Evolutionary conservation across 2,329 filamentous ascomycete species (phyloP), one percentile per base, ranked within the genome.

Genomic region (Tolypocladium amazonense): DNA sequence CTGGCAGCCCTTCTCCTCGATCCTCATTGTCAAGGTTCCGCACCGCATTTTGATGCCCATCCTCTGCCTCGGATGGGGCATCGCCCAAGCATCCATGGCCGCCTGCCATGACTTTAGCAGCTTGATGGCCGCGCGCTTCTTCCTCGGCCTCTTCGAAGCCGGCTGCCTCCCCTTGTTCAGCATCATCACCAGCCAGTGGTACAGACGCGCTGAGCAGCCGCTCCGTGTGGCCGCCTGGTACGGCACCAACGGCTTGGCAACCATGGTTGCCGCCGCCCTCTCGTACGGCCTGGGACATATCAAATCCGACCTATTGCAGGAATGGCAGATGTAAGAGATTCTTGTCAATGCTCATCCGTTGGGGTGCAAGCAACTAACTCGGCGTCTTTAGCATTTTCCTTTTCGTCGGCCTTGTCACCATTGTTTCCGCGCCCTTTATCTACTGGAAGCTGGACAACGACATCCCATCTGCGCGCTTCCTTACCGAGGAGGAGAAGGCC

Each of bases 201-300:
- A 81, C 64, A 67, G 75, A 1, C 69, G 75, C 1, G 71, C 71
- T 47, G 84, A 89, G 65, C 86, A 88, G 69, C 84, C 85, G 0
- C 69, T 86, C 33, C 77, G 86, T 0, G 79, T 87, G 3, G 84
- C 84, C 0, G 79, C 80, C n/a, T 89, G 86, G 86, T 88, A 88
- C 64, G 76, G 81, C 4, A 86, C 82, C 0, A 87, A 83, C 57
- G 83, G 84, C 0, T 61, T 79, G 0, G 81, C 81, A 0, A 85
- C 79, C 7, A 82, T 87, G 47, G 69, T 84, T 15, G 84, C 82
- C 0, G 81, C 81, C 0, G 75, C 77, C 0, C 66, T 85, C 18
- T 83, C 83, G 0, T 86, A 79, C 60, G 84, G 81, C 0, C 70
- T 87, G 20, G 81, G 80, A 1, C 80, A 84, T 57, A 81, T 85